These are phyloP conservation scores for Magnaporthiopsis incrustans DNA, from an alignment of 2,329 filamentous ascomycete species.

Conservation along the genomic window DNA sequence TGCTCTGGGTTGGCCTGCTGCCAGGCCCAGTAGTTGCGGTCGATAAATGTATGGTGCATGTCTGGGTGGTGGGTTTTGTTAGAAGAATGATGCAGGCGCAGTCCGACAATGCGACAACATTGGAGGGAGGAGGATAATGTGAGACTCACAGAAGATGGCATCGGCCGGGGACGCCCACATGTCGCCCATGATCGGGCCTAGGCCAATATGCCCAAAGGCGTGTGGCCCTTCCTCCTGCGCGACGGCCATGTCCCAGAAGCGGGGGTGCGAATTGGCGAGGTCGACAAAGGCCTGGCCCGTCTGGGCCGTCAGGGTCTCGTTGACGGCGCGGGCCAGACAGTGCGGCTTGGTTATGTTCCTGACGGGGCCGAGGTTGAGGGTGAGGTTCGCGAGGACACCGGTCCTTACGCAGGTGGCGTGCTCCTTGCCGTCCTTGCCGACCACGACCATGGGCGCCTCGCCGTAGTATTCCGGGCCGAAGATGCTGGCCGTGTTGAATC, in stretches of 20 bases:
- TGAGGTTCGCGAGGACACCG: conserved; percentile 3
- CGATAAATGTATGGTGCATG: conserved; percentile 4
- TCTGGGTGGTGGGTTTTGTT: not conserved
- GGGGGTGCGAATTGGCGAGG: not conserved
- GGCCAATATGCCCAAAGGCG: not conserved
- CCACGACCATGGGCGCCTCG: not conserved
- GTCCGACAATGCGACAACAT: rapidly evolving
- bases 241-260: conserved; percentile 3
- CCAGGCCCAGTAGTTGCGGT: conserved; percentile 3
- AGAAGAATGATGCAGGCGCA: too few species aligned
- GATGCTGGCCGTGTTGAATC: not conserved
- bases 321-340: conserved; percentile 6
- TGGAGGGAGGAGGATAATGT: too few species aligned
- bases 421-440: conserved; percentile 1
- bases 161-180: conserved; percentile 5
- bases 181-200: conserved; percentile 2
- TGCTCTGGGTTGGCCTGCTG: not conserved
- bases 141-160: not conserved
- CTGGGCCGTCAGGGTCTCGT: conserved; percentile 3
- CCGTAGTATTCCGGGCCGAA: not conserved
- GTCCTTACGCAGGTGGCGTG: conserved; percentile 1
- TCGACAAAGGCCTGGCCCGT: conserved; percentile 2
- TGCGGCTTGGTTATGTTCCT: conserved; percentile 5
- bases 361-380: conserved; percentile 1
- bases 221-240: conserved; percentile 1